Evolutionary conservation across 768 basidiomycete species (phyloP).

Genomic region (Russula sp.): DNA sequence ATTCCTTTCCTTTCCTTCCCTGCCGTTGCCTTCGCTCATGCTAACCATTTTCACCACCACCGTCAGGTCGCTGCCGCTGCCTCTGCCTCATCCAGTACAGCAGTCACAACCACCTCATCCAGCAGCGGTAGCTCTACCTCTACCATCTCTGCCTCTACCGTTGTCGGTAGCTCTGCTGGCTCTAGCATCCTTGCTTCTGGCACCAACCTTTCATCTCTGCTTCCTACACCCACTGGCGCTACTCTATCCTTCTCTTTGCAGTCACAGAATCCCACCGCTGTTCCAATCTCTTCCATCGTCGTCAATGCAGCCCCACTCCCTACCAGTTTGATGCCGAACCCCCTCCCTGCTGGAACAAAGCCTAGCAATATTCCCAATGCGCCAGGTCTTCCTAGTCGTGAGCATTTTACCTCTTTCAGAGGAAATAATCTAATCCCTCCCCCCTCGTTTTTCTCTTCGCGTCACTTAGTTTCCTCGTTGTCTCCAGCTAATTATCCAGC

Average conservation of each 20-base stretch:
- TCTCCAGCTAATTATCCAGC: constrained; percentile 45
- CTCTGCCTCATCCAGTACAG: constrained; percentile 23
- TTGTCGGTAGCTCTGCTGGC: background rate
- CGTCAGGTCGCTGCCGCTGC: constrained; percentile 24
- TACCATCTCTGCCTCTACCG: constrained; percentile 16
- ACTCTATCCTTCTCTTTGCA: constrained; percentile 39
- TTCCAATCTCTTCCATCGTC: constrained; percentile 46
- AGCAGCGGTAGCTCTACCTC: no score
- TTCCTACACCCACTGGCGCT: constrained; percentile 14
- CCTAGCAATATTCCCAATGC: constrained; percentile 32
- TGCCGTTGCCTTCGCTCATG: constrained; percentile 37
- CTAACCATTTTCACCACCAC: constrained; percentile 7
- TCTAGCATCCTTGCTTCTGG: background rate
- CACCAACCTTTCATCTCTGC: background rate
- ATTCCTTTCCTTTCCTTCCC: constrained; percentile 31
- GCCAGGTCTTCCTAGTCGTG: constrained; percentile 31
- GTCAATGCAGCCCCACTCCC: constrained; percentile 36
- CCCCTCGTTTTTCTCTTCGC: background rate
- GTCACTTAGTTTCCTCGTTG: constrained; percentile 6
- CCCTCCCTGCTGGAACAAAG: constrained; percentile 41
- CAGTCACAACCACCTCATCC: background rate
- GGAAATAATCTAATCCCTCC: background rate
- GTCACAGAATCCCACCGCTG: constrained; percentile 53
- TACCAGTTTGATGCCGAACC: constrained; percentile 41
- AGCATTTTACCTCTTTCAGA: constrained; percentile 2